These are phyloP conservation scores for Monosporascus sp. DNA, from an alignment of 2,329 filamentous ascomycete species.

Conservation along the genomic window DNA sequence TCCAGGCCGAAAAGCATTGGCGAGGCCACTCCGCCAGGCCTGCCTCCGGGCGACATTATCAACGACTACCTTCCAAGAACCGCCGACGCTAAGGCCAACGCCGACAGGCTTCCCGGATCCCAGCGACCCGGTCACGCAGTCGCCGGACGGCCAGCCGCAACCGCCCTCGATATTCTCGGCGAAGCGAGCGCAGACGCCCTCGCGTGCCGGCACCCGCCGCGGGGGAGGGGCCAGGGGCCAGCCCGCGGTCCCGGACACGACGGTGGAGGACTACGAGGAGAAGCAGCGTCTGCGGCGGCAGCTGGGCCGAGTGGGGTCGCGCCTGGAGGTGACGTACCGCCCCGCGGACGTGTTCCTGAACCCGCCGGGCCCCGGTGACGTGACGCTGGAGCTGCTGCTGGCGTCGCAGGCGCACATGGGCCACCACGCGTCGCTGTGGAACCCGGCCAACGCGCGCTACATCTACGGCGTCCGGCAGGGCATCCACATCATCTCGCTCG, in stretches of 20 bases:
- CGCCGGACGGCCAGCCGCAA: conserved; percentile 11
- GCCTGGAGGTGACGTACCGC: conserved; percentile 52
- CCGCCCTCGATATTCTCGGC: conserved; percentile 21
- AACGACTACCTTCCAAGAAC: conserved; percentile 10
- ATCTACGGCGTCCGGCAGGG: conserved; percentile 87
- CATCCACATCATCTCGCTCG: conserved; percentile 89
- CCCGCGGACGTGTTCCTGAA: conserved; percentile 62
- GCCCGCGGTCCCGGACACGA: conserved; percentile 19
- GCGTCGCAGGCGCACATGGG: conserved; percentile 85
- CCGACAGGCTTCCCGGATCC: conserved; percentile 17
- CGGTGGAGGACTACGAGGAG: conserved; percentile 31
- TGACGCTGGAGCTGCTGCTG: conserved; percentile 87
- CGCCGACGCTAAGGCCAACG: conserved; percentile 15
- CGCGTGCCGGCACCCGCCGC: conserved; percentile 1
- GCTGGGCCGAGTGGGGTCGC: conserved; percentile 44
- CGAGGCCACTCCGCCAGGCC: conserved; percentile 33
- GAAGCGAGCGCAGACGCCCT: conserved; percentile 7
- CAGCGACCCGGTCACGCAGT: conserved; percentile 13
- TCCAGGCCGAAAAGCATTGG: conserved; percentile 49
- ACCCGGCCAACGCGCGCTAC: conserved; percentile 88
- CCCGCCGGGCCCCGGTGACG: conserved; percentile 71
- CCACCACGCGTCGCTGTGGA: conserved; percentile 87
- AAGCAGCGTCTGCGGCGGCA: conserved; percentile 37
- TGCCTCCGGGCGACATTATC: conserved; percentile 35
- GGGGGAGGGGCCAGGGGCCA: not conserved